Evolutionary conservation across 345 rosid genomes (phyloP), one percentile per base, ranked within the genome.

Genomic region (Theobroma cacao): DNA sequence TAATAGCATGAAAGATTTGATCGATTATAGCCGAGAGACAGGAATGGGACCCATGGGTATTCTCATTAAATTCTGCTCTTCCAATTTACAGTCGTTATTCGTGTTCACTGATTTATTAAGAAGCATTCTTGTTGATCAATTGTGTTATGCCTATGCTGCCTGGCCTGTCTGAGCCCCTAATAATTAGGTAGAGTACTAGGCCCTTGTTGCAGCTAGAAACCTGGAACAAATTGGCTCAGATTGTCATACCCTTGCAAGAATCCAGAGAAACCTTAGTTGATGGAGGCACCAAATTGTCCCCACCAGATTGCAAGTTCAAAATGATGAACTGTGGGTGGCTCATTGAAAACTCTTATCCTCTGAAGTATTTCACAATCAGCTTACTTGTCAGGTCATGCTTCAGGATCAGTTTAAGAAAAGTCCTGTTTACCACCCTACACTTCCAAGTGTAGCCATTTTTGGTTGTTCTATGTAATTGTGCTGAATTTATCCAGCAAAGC

Each of bases 21-120:
- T 92, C 82, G 94, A 92, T 85, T 92, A 84, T 83, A 90, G 97
- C 79, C 83, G 85, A 74, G 89, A 88, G 83, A 90, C 89, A 20
- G 84, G 85, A 70, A 84, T 80, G 10, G 94, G 97, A 60, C 97
- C 97, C 3, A 92, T 92, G 92, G 97, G 97, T 92, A 88, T 79
- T 85, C 75, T 77, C 80, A 30, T 18, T 38, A 6, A 4, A 47
- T 31, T 33, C 34, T 75, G 28, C 47, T 3, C 18, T 62, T 60
- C 7, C 14, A 34, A 4, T 58, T 24, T 56, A 2, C 14, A 12
- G 31, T 76, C 15, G 33, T 45, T 30, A 28, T 77, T 14, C 13
- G 20, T 66, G 38, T 40, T 61, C 12, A 15, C 65, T 68, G 63
- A 56, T 56, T 58, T 53, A 55, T 69, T 56, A 34, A 55, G n/a